Percentiles rank a stretch among this genome's conserved stretches.
These are phyloP conservation scores for Neurospora sp. DNA, from an alignment of 2,329 filamentous ascomycete species.

Conservation along the genomic window DNA sequence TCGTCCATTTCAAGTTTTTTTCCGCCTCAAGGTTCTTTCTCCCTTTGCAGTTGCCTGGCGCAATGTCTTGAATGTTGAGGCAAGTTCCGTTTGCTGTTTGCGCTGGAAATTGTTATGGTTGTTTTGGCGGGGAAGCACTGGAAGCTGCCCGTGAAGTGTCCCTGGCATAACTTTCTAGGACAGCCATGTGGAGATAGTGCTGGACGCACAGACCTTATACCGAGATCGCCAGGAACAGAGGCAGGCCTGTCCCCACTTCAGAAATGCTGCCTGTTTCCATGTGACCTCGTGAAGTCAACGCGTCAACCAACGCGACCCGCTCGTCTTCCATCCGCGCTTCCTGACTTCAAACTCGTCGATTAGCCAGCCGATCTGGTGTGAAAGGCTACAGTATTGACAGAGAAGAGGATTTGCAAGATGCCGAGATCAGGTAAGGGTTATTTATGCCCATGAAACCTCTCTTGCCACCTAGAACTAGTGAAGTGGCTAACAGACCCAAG, in stretches of 20 bases:
- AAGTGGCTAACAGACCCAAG: constrained; percentile 21
- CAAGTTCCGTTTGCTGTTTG: not conserved
- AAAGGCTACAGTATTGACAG: not conserved
- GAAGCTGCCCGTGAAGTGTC: not conserved
- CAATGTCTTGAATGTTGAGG: not conserved
- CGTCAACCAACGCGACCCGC: not conserved
- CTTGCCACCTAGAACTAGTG: not conserved
- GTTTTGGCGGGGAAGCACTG: not conserved
- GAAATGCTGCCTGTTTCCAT: not conserved
- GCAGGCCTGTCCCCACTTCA: not conserved
- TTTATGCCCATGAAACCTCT: not conserved
- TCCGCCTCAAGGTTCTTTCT: not conserved
- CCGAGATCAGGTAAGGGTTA: not conserved
- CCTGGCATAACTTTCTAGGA: not conserved
- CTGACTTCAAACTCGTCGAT: not conserved
- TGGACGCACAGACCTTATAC: not conserved
- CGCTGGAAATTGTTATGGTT: not conserved
- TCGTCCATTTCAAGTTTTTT: not conserved
- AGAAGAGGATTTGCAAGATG: not conserved
- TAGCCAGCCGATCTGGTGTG: not conserved
- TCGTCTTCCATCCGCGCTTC: not conserved
- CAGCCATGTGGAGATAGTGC: not conserved
- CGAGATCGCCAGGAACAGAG: not conserved
- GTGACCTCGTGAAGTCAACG: not conserved
- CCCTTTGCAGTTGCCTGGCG: not conserved